Conservation (phyloP, 2,329 filamentous ascomycete species). For the Raffaelea deltoideospora region DNA sequence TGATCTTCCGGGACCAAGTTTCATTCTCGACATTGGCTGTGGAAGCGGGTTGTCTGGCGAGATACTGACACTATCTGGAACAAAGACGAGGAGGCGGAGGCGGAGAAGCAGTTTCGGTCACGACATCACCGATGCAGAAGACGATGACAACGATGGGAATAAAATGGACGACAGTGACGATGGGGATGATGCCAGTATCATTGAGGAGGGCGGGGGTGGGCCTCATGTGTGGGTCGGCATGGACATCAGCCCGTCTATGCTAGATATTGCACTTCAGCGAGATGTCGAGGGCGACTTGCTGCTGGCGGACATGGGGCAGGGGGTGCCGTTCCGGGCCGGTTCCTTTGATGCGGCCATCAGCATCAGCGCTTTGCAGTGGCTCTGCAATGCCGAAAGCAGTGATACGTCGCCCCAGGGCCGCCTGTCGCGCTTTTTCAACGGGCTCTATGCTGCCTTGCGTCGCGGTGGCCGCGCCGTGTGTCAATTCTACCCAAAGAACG, state of each 20-base stretch:
- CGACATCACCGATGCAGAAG: not conserved
- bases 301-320: constrained; percentile 88
- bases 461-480: constrained; percentile 83
- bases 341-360: constrained; percentile 90
- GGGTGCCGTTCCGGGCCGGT: constrained; percentile 82
- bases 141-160: not conserved
- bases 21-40: constrained; percentile 95
- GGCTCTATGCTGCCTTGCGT: constrained; percentile 69
- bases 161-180: constrained; percentile 2
- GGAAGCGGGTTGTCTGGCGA: constrained; percentile 89
- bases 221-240: constrained; percentile 95
- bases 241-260: constrained; percentile 90
- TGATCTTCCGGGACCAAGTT: constrained; percentile 58
- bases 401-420: constrained; percentile 70
- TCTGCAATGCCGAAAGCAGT: constrained; percentile 86
- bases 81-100: constrained; percentile 2
- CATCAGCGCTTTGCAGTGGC: constrained; percentile 95
- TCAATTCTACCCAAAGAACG: constrained; percentile 97
- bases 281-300: constrained; percentile 91
- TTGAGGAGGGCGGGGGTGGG: constrained; percentile 54
- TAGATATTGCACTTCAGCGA: constrained; percentile 82
- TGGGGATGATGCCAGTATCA: constrained; percentile 18
- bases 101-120: not conserved
- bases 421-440: constrained; percentile 78
- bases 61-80: constrained; percentile 49